A percentile compares a stretch with the other conserved stretches of the same genome.
These are phyloP conservation scores for Peterozyma xylosa DNA, from an alignment of 805 yeast genomes.

Conservation along the genomic window DNA sequence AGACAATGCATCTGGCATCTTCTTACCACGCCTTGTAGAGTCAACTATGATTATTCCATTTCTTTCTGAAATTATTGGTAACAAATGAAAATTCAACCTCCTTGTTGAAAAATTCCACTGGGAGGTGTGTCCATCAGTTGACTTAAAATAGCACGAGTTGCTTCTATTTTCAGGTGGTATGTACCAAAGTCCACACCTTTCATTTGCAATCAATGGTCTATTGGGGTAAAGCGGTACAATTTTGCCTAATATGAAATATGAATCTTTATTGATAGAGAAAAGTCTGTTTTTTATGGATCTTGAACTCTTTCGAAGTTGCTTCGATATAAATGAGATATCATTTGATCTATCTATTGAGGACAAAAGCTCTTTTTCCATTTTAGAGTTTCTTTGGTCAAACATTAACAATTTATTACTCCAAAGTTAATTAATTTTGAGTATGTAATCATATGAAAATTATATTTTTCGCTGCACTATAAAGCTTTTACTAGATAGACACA, in stretches of 20 bases:
- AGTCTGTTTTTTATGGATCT: constrained; percentile 52
- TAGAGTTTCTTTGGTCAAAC: too few species aligned
- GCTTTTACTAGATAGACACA: too few species aligned
- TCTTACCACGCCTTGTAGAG: constrained; percentile 79
- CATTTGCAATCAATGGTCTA: constrained; percentile 58
- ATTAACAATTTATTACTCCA: too few species aligned
- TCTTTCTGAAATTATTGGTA: constrained; percentile 34
- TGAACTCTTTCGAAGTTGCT: constrained; percentile 40
- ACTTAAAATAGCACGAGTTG: constrained; percentile 68
- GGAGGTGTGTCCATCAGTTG: constrained; percentile 84
- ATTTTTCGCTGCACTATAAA: too few species aligned
- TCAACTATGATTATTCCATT: constrained; percentile 62
- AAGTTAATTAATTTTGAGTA: too few species aligned
- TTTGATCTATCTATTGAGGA: neutral
- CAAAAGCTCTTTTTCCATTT: neutral
- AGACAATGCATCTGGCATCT: constrained; percentile 79
- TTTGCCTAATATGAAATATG: constrained; percentile 33
- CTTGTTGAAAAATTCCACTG: constrained; percentile 76
- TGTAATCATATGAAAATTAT: too few species aligned
- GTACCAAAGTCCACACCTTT: constrained; percentile 87
- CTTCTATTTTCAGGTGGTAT: constrained; percentile 33
- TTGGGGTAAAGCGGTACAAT: constrained; percentile 26
- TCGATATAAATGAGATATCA: constrained; percentile 10
- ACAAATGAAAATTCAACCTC: constrained; percentile 66
- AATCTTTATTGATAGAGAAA: constrained; percentile 65